Conservation (phyloP, 129 eudicot species). For the Helichrysum umbraculigerum region DNA sequence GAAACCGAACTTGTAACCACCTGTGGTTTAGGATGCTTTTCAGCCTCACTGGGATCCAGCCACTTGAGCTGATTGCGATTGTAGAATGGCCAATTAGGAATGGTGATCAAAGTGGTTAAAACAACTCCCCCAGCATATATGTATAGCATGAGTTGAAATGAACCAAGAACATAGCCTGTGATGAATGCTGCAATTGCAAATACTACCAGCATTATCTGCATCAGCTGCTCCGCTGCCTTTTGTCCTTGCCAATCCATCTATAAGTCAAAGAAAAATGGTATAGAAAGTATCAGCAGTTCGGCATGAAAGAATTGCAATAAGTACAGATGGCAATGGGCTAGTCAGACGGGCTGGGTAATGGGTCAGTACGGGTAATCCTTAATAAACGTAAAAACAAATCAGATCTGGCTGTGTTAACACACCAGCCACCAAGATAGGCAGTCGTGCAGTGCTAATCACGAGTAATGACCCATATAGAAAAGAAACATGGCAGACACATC, state of each 20-base stretch:
- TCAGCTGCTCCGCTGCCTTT: constrained; percentile 82
- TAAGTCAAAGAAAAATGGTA: not conserved
- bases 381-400: not conserved
- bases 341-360: not conserved
- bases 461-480: not conserved
- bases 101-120: constrained; percentile 59
- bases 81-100: constrained; percentile 86
- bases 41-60: constrained; percentile 79
- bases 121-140: constrained; percentile 68
- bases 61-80: constrained; percentile 83
- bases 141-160: constrained; percentile 68
- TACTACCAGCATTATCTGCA: constrained; percentile 71
- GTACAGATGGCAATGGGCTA: not conserved
- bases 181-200: constrained; percentile 68
- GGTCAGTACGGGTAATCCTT: not conserved
- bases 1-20: constrained; percentile 33
- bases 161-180: constrained; percentile 65
- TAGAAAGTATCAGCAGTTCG: constrained; percentile 5
- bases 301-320: not conserved
- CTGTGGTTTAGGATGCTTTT: constrained; percentile 81
- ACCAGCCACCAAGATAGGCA: not conserved
- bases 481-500: constrained; percentile 13
- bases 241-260: constrained; percentile 99
- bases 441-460: not conserved
- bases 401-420: not conserved